Conservation (phyloP, 2,329 filamentous ascomycete genomes). For the Trichoderma sp. region DNA sequence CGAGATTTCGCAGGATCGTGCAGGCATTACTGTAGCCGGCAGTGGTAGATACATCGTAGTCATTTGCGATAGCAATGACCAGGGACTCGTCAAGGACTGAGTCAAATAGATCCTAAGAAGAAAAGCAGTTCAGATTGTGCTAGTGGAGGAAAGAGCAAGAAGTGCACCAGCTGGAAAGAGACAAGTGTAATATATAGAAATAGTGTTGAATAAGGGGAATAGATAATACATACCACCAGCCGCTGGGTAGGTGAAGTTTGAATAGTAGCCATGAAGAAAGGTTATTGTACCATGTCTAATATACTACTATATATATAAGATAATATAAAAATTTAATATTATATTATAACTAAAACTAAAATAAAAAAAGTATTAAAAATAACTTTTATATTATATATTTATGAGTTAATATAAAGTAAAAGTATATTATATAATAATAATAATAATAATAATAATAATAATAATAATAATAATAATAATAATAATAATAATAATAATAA, state of each 20-base stretch:
- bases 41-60: constrained; percentile 66
- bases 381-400: no score
- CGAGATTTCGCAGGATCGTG: constrained; percentile 66
- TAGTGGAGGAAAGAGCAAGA: not conserved
- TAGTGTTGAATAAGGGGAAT: not conserved
- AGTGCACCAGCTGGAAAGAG: not conserved
- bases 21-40: constrained; percentile 58
- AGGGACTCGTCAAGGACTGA: constrained; percentile 77
- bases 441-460: no score
- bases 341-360: no score
- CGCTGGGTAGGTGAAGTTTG: not conserved
- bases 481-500: no score
- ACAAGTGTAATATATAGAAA: not conserved
- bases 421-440: no score
- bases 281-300: no score
- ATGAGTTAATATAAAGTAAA: no score
- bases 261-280: not conserved
- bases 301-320: no score
- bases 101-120: constrained; percentile 67
- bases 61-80: constrained; percentile 73
- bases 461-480: no score
- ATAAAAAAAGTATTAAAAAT: no score
- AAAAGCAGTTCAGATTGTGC: not conserved
- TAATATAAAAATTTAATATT: no score
- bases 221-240: not conserved